Base-by-base conservation (phyloP, 2,329 filamentous ascomycete species). In the Thielaviopsis musarum region DNA sequence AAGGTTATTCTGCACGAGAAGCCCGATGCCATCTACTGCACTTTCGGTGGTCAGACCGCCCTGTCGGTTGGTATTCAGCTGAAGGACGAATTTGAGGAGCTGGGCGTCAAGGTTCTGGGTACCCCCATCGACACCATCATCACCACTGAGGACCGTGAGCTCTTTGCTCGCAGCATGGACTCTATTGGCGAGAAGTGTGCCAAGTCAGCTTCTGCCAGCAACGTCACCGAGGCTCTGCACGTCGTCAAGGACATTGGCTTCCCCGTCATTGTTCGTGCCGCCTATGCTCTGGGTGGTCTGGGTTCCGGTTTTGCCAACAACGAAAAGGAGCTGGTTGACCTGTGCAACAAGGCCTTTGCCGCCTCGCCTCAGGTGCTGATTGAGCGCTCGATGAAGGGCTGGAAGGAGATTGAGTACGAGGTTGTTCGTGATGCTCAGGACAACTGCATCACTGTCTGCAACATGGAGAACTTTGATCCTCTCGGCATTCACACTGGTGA, bases 391-490 rank as follows among this genome's bases (percentile, higher is more conserved):
- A 97, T 98, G 91, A 97, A 97, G 76, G 93, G 93, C 62, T 98
- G 93, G 93, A 98, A 98, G 73, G 93, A 98, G 73, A 94, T 97
- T 64, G 93, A 98, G 72, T 98, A 97, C 69, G 93, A 98, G 72
- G 93, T 97, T 63, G 93, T 98, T 49, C 86, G 93, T 67, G 93
- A 97, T 75, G 87, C 84, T 60, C 84, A 89, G 66, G 91, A 98
- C 75, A 97, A 97, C 79, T 98, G 93, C 71, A 97, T 98, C 70
- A 98, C 93, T 6, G 93, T 98, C 63, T 98, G 93, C 73, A 98
- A 98, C 77, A 97, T 98, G 93, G 93, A 98, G 76, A 98, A 98
- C 75, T 98, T 98, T 68, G 93, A 98, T 71, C 93, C 93, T 59
- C 83, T 98, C 1, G 93, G 93, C 67, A 97, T 97, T 64, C 93